These are phyloP conservation scores for Suillus tomentosus DNA, from an alignment of 768 basidiomycete genomes.

Conservation along the genomic window DNA sequence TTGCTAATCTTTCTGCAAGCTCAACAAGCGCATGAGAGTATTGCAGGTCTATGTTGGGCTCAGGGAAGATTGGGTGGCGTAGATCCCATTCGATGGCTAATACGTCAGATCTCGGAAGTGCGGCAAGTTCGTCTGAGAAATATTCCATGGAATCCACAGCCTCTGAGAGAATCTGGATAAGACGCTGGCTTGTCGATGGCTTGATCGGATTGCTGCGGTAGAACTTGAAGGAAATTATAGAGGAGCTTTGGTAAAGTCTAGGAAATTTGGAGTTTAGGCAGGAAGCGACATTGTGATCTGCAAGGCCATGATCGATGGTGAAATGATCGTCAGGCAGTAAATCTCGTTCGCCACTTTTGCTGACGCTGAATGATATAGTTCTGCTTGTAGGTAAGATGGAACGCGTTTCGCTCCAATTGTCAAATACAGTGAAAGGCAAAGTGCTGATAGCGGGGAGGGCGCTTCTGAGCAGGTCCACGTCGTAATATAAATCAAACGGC, in stretches of 20 bases:
- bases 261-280: constrained; percentile 25
- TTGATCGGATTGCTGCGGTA: constrained; percentile 6
- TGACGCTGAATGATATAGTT: constrained; percentile 37
- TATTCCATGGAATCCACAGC: constrained; percentile 7
- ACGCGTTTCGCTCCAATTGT: constrained; percentile 38
- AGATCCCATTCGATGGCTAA: constrained; percentile 57
- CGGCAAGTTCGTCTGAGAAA: constrained; percentile 18
- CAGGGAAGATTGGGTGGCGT: constrained; percentile 44
- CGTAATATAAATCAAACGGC: constrained; percentile 55
- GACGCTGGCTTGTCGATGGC: constrained; percentile 16
- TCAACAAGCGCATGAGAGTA: constrained; percentile 47
- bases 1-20: constrained; percentile 41
- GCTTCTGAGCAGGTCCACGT: constrained; percentile 24
- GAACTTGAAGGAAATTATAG: constrained; percentile 15
- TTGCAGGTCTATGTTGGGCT: constrained; percentile 30
- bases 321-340: not conserved
- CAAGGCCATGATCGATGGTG: not conserved
- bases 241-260: constrained; percentile 10
- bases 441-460: constrained; percentile 21
- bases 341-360: constrained; percentile 16
- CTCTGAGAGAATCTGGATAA: constrained; percentile 22
- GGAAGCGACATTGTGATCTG: constrained; percentile 21
- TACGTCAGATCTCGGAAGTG: constrained; percentile 39
- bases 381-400: constrained; percentile 32
- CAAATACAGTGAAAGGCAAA: constrained; percentile 40